phyloP scores from a whole-genome alignment of 2,329 filamentous ascomycete genomes.

The Fusarium acutatum region DNA sequence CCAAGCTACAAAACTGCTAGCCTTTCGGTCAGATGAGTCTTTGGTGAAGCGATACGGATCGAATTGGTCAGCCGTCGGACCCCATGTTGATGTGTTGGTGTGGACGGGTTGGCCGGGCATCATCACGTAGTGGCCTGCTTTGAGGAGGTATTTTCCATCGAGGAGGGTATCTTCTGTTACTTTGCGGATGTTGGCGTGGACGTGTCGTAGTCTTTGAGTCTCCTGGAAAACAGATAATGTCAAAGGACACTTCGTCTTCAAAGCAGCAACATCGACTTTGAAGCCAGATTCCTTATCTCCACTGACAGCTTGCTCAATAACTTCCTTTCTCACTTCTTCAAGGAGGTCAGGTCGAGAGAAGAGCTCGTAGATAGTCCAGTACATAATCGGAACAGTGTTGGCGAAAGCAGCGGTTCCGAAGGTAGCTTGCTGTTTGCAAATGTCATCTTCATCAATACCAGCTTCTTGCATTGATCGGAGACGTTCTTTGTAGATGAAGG shows the following conservation, averaged over 20 bases:
- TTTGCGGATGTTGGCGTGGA: conserved; percentile 31
- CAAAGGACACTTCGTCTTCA: conserved; percentile 29
- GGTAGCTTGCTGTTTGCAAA: conserved; percentile 23
- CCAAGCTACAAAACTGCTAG: conserved; percentile 44
- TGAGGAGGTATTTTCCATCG: conserved; percentile 47
- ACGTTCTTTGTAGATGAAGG: conserved; percentile 15
- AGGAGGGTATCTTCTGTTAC: conserved; percentile 48
- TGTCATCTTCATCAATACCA: conserved; percentile 22
- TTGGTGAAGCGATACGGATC: conserved; percentile 28
- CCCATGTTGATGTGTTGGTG: conserved; percentile 46
- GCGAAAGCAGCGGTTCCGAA: conserved; percentile 26
- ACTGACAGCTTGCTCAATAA: conserved; percentile 1
- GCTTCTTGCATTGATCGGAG: conserved; percentile 1
- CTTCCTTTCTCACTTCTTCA: conserved; percentile 13
- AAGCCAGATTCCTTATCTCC: conserved; percentile 2
- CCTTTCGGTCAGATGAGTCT: neutral
- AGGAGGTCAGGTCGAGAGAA: conserved; percentile 22
- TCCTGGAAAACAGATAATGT: conserved; percentile 19
- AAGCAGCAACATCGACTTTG: conserved; percentile 4
- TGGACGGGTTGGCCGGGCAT: conserved; percentile 47
- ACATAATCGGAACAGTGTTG: conserved; percentile 23
- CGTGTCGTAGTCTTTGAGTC: conserved; percentile 16
- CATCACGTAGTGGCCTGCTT: conserved; percentile 46
- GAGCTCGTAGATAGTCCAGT: conserved; percentile 29
- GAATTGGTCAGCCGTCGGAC: conserved; percentile 36